Percentiles rank a stretch among this genome's conserved stretches.
These are phyloP conservation scores for Fusarium setosum DNA, from an alignment of 2,329 filamentous ascomycete species.

Conservation along the genomic window DNA sequence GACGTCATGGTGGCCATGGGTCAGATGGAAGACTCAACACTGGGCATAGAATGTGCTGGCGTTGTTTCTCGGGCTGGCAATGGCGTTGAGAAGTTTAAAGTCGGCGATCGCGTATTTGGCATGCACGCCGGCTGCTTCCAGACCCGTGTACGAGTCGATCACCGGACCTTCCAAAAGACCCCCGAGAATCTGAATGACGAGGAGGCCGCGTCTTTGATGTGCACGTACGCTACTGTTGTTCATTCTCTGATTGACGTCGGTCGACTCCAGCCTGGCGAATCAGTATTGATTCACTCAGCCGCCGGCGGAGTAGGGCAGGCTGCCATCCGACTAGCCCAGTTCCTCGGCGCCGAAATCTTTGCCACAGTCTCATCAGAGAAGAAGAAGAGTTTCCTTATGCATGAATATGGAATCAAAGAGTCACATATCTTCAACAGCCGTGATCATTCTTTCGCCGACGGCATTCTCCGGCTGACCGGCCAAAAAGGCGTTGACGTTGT, in stretches of 20 bases:
- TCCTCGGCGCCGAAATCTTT: not conserved
- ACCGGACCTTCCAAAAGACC: not conserved
- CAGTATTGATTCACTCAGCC: not conserved
- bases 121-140: not conserved
- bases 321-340: not conserved
- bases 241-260: not conserved
- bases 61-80: not conserved
- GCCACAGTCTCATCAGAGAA: not conserved
- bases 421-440: not conserved
- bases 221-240: not conserved
- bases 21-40: not conserved
- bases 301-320: not conserved
- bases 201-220: not conserved
- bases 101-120: not conserved
- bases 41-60: not conserved
- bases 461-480: not conserved
- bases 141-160: not conserved
- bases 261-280: not conserved
- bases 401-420: not conserved
- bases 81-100: not conserved
- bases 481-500: not conserved
- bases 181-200: not conserved
- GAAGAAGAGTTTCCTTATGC: not conserved
- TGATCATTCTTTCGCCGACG: not conserved
- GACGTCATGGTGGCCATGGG: not conserved